Conservation (phyloP, 345 rosid species). For the Camelina laxa region DNA sequence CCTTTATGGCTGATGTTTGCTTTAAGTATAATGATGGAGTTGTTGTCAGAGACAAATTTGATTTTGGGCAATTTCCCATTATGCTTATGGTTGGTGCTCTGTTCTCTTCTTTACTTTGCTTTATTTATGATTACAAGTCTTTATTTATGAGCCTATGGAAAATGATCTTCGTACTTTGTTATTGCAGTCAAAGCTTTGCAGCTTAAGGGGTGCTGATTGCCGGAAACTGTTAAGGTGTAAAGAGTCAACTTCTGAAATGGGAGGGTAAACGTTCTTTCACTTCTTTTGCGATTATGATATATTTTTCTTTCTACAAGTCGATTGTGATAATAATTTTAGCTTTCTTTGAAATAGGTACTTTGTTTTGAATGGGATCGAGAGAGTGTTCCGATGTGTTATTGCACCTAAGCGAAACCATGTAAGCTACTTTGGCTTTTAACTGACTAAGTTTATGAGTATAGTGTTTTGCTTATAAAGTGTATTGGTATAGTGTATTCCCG, state of each 20-base stretch:
- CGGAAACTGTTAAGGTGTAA: conserved; percentile 56
- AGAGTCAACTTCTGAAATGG: conserved; percentile 90
- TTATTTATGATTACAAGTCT: background rate
- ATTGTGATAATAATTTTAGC: conserved; percentile 15
- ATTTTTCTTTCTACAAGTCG: background rate
- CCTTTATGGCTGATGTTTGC: conserved; percentile 63
- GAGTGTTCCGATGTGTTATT: conserved; percentile 84
- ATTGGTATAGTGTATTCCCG: background rate
- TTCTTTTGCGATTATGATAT: conserved; percentile 1
- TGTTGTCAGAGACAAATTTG: conserved; percentile 58
- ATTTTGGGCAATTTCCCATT: conserved; percentile 82
- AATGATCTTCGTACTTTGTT: background rate
- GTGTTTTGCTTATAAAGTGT: conserved; percentile 12
- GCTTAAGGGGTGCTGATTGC: conserved; percentile 68
- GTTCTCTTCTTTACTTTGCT: background rate
- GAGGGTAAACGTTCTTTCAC: conserved; percentile 70
- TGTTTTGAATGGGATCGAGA: conserved; percentile 91
- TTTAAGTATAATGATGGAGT: conserved; percentile 55
- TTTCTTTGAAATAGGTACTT: conserved; percentile 65
- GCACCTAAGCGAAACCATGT: conserved; percentile 92
- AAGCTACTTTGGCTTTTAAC: conserved; percentile 45
- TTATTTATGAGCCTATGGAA: conserved; percentile 22
- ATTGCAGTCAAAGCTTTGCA: conserved; percentile 81
- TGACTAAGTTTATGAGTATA: background rate
- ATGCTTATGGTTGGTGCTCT: conserved; percentile 76